phyloP scores from a whole-genome alignment of 257 asterid genomes.

The Scutellaria baicalensis region DNA sequence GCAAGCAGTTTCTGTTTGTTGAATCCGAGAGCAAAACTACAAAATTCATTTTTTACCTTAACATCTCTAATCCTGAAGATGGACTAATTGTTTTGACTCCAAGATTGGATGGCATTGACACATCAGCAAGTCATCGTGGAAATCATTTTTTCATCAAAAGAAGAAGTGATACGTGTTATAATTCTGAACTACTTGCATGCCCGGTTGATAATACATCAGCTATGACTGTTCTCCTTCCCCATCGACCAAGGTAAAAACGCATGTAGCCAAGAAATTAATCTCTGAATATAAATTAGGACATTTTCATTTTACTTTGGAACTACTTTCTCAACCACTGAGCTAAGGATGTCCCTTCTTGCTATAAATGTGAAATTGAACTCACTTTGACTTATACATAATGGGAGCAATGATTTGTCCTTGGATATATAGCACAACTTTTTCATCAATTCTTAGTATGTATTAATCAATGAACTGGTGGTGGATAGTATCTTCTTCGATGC shows the following conservation, averaged over 20 bases:
- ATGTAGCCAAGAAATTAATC: background rate
- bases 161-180: constrained; percentile 77
- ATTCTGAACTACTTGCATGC: constrained; percentile 83
- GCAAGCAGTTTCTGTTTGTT: constrained; percentile 81
- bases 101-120: constrained; percentile 65
- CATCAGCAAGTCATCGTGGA: constrained; percentile 92
- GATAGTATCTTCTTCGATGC: constrained; percentile 4
- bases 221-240: constrained; percentile 65
- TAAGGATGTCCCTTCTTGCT: background rate
- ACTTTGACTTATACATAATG: background rate
- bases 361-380: background rate
- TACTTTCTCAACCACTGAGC: too few relatives aligned
- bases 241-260: constrained; percentile 65
- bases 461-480: constrained; percentile 3
- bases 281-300: constrained; percentile 1
- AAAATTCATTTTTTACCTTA: constrained; percentile 75
- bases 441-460: background rate
- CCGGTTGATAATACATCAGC: constrained; percentile 65
- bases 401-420: background rate
- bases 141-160: constrained; percentile 73
- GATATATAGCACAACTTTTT: background rate
- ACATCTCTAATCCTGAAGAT: constrained; percentile 54
- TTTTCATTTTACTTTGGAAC: too few relatives aligned
- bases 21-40: constrained; percentile 82
- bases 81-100: constrained; percentile 68